Conservation (phyloP, 108 stramenopile genomes). For the Epithemia pelagica region DNA sequence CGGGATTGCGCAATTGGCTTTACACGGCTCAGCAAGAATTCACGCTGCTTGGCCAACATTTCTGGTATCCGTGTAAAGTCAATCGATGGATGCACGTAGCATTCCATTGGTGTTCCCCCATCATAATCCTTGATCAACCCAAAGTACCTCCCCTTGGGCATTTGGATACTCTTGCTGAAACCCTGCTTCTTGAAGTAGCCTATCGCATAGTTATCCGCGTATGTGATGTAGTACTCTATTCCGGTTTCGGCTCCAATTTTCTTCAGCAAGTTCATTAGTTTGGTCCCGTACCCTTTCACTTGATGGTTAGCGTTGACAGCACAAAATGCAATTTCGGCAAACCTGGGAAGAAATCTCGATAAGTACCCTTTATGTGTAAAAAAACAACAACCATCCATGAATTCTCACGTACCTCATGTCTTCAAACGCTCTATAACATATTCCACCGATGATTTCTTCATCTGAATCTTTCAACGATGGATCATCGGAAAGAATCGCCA, state of each 20-base stretch:
- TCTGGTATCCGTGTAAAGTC: conserved; percentile 84
- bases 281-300: conserved; percentile 93
- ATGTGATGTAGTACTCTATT: conserved; percentile 95
- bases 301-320: conserved; percentile 92
- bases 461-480: conserved; percentile 54
- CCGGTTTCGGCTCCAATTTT: conserved; percentile 73
- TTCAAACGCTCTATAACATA: conserved; percentile 90
- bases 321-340: conserved; percentile 98
- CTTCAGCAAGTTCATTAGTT: conserved; percentile 98
- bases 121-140: conserved; percentile 99
- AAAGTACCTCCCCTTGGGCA: conserved; percentile 81
- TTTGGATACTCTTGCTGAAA: conserved; percentile 77
- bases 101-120: conserved; percentile 98
- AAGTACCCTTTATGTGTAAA: too few relatives aligned
- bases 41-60: conserved; percentile 70
- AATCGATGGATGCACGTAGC: conserved; percentile 94
- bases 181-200: conserved; percentile 99
- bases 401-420: conserved; percentile 71
- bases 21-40: conserved; percentile 62
- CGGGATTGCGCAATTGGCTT: conserved; percentile 49
- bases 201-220: conserved; percentile 98
- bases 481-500: conserved; percentile 77
- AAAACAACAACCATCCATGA: too few relatives aligned
- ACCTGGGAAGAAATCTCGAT: too few relatives aligned
- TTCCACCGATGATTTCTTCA: conserved; percentile 93